These are phyloP conservation scores for Rutstroemia sp. DNA, from an alignment of 2,329 filamentous ascomycete genomes.

Conservation along the genomic window DNA sequence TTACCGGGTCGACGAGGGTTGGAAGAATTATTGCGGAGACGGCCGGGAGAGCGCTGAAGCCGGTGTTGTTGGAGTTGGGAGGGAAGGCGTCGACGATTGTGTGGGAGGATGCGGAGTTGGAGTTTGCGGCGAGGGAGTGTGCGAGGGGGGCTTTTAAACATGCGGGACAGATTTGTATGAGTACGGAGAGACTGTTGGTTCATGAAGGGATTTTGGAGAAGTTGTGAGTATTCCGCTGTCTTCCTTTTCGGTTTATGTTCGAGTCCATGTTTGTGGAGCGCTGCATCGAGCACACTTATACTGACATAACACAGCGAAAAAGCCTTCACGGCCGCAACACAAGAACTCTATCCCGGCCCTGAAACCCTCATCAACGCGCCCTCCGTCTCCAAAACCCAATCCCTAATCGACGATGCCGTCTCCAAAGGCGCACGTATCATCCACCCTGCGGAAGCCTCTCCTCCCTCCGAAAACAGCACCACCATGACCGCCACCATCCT, in stretches of 20 bases:
- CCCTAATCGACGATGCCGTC: constrained; percentile 59
- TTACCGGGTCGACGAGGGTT: constrained; percentile 70
- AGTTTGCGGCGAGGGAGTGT: constrained; percentile 61
- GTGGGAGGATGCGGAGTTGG: constrained; percentile 70
- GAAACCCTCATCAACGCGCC: constrained; percentile 48
- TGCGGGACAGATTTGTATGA: constrained; percentile 79
- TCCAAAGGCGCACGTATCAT: constrained; percentile 55
- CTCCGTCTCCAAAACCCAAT: constrained; percentile 58
- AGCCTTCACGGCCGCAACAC: neutral
- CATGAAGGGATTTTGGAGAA: constrained; percentile 39
- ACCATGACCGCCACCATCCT: constrained; percentile 60
- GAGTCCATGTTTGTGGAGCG: neutral
- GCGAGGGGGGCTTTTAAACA: constrained; percentile 66
- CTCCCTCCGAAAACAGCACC: constrained; percentile 23
- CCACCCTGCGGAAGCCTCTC: constrained; percentile 30
- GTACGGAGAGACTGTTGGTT: constrained; percentile 65
- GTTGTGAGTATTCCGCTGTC: constrained; percentile 36
- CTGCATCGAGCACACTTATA: neutral
- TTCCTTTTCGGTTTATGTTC: neutral
- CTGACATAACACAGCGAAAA: neutral
- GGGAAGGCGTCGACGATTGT: constrained; percentile 77
- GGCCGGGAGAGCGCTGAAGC: constrained; percentile 70
- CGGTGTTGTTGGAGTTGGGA: constrained; percentile 71
- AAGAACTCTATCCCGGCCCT: neutral
- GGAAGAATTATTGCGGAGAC: constrained; percentile 64